Percentiles rank a stretch among this genome's conserved stretches.
Evolutionary conservation across 148 eudicot genomes (phyloP).

Genomic region (Hydrangea macrophylla): DNA sequence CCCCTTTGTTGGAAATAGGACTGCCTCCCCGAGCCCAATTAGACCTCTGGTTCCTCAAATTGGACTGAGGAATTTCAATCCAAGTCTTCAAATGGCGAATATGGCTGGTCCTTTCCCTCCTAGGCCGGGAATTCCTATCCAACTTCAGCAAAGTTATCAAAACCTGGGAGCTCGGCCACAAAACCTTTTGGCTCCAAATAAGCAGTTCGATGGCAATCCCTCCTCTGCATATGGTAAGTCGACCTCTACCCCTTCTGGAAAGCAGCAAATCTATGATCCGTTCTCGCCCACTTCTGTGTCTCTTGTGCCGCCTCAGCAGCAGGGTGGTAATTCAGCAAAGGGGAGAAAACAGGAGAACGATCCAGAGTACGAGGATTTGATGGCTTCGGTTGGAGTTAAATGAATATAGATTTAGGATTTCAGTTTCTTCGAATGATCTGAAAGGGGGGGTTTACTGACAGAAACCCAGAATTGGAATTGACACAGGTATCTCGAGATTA

Average conservation of each 20-base stretch:
- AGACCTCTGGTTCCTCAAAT: slow-evolving; percentile 34
- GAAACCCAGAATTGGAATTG: no score
- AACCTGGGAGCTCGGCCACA: slow-evolving; percentile 32
- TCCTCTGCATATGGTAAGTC: slow-evolving; percentile 17
- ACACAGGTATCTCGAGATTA: no score
- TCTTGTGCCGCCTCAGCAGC: slow-evolving; percentile 34
- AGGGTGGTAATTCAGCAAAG: slow-evolving; percentile 34
- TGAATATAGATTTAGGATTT: slow-evolving; percentile 15
- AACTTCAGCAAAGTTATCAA: slow-evolving; percentile 42
- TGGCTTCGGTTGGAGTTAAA: slow-evolving; percentile 94
- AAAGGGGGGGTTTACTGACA: no score
- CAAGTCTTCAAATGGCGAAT: slow-evolving; percentile 28
- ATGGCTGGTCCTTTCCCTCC: slow-evolving; percentile 40
- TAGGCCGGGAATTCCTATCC: slow-evolving; percentile 40
- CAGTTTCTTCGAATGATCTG: background rate
- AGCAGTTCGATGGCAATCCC: slow-evolving; percentile 30
- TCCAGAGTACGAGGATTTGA: slow-evolving; percentile 89
- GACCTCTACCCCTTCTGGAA: slow-evolving; percentile 26
- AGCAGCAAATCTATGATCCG: slow-evolving; percentile 79
- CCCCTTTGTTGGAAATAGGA: slow-evolving; percentile 19
- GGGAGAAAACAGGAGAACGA: slow-evolving; percentile 60
- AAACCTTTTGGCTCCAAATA: slow-evolving; percentile 28
- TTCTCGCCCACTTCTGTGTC: slow-evolving; percentile 65
- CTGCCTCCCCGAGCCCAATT: slow-evolving; percentile 10
- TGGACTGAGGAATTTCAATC: slow-evolving; percentile 52